Base-by-base conservation (phyloP, 2,329 filamentous ascomycete species). In the Hysterium pulicare region DNA sequence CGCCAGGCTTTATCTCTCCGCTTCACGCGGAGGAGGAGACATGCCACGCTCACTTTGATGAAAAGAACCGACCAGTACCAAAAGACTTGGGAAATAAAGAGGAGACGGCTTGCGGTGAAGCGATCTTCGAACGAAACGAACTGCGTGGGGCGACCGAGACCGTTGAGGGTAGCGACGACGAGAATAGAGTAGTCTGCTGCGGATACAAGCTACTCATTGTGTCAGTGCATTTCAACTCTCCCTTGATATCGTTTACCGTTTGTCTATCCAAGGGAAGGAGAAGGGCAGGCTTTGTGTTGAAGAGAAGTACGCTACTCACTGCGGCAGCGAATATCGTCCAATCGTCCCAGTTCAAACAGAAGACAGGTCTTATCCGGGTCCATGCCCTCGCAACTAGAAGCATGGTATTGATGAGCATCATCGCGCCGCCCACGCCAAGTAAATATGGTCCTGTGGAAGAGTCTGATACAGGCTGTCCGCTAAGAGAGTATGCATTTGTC, bases 51-150 rank as follows among this genome's bases (percentile, higher is more conserved):
- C 21, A 58, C 42, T 31, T 59, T 59, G 38, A 55, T 46, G 8
- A 59, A 45, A 3, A 49, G 51, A n/a, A 59, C 50, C n/a, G 51
- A 46, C 42, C 51, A 59, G 42, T 55, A 55, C 56, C 57, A 61
- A 31, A 59, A 22, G 4, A 56, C 41, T 46, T 61, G 58, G 30
- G 42, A 44, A 19, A 53, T 46, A 47, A 61, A 61, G 47, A 58
- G 39, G 22, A 58, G 49, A 36, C 45, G 46, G 20, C 58, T 45
- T 34, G 54, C 47, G 9, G 34, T 23, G 4, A 40, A 31, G 17
- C 55, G 55, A 10, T 38, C 26, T 6, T 40, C n/a, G 31, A 49
- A 42, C 15, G 49, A 23, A 13, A 61, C 54, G 37, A 58, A 57
- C 33, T 33, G 38, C 5, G 50, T 36, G 26, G 36, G 54, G n/a